Percentiles rank a stretch among this genome's conserved stretches.
phyloP scores from a whole-genome alignment of 2,329 filamentous ascomycete species.

The Hymenoscyphus scutula region DNA sequence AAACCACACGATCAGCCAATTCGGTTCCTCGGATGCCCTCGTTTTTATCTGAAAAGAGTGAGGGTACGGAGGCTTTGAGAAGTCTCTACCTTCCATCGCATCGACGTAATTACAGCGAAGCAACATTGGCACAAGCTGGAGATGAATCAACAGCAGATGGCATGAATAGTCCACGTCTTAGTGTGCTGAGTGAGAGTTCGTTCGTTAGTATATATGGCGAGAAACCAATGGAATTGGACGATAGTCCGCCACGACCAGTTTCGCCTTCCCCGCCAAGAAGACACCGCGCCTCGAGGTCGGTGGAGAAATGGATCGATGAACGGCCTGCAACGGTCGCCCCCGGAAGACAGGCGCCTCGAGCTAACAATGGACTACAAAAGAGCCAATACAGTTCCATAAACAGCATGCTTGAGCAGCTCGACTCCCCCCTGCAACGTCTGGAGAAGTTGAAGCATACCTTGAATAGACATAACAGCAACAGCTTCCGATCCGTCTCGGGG shows the following conservation, averaged over 20 bases:
- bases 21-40: conserved; percentile 59
- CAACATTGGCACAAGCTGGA: conserved; percentile 49
- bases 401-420: conserved; percentile 40
- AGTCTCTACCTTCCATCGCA: conserved; percentile 51
- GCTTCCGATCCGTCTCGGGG: conserved; percentile 10
- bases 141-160: conserved; percentile 39
- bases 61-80: conserved; percentile 59
- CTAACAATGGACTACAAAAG: conserved; percentile 18
- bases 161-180: conserved; percentile 58
- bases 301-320: conserved; percentile 37
- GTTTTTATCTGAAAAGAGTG: conserved; percentile 59
- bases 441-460: conserved; percentile 42
- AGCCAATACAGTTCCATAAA: conserved; percentile 47
- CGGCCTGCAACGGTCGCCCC: conserved; percentile 21
- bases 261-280: conserved; percentile 18
- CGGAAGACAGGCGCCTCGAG: conserved; percentile 15
- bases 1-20: conserved; percentile 4
- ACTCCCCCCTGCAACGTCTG: conserved; percentile 51
- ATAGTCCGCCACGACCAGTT: conserved; percentile 21
- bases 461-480: conserved; percentile 25
- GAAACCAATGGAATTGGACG: conserved; percentile 32
- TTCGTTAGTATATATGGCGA: conserved; percentile 63
- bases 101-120: conserved; percentile 41
- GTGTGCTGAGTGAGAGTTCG: conserved; percentile 65
- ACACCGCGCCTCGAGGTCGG: conserved; percentile 23